Conservation (phyloP, 1,284 basidiomycete genomes). For the Leccinum fuscescens region DNA sequence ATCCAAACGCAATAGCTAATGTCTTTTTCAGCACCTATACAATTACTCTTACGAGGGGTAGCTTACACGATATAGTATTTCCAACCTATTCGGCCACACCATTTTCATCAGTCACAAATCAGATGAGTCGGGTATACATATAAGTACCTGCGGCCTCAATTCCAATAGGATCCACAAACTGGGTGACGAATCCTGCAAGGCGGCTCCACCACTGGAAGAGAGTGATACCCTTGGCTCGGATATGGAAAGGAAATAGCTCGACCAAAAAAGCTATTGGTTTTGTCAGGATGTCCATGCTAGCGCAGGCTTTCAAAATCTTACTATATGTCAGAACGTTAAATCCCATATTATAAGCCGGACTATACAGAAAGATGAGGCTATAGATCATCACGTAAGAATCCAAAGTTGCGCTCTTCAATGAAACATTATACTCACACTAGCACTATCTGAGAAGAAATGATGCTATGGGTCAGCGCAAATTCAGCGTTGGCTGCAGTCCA, state of each 20-base stretch:
- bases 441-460: slow-evolving; percentile 4
- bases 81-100: slow-evolving; percentile 8
- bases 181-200: slow-evolving; percentile 6
- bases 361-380: neutral
- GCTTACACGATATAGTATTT: slow-evolving; percentile 18
- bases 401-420: neutral
- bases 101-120: neutral
- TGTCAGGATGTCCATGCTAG: neutral
- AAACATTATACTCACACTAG: slow-evolving; percentile 1
- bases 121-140: neutral
- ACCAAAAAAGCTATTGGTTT: slow-evolving; percentile 14
- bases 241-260: slow-evolving; percentile 25
- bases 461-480: slow-evolving; percentile 9
- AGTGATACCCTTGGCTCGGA: slow-evolving; percentile 15
- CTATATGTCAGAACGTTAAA: neutral
- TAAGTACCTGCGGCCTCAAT: slow-evolving; percentile 10
- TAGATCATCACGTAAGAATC: neutral
- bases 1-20: slow-evolving; percentile 43
- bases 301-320: neutral
- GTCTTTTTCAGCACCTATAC: neutral
- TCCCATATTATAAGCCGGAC: neutral
- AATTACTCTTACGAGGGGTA: neutral
- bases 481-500: slow-evolving; percentile 12
- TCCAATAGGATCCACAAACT: slow-evolving; percentile 17
- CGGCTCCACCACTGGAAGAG: slow-evolving; percentile 18